These are phyloP conservation scores for Pyrus hybrid DNA, from an alignment of 331 rosid genomes.

Conservation along the genomic window DNA sequence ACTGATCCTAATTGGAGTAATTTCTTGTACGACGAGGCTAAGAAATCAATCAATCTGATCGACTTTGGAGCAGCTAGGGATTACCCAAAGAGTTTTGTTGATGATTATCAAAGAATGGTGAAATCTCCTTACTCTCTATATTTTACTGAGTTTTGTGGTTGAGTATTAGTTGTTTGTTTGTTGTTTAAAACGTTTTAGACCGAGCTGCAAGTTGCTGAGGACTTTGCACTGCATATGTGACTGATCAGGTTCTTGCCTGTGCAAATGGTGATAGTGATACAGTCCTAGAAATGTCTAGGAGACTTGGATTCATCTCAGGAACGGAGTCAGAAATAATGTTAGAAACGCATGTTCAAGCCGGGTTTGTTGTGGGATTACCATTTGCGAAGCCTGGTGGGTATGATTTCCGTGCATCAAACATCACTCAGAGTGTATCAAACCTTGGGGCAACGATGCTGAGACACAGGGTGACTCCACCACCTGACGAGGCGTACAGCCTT, in stretches of 20 bases:
- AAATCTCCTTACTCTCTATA: conserved; percentile 14
- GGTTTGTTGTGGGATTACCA: conserved; percentile 91
- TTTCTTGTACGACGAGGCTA: conserved; percentile 71
- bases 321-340: conserved; percentile 81
- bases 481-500: conserved; percentile 90
- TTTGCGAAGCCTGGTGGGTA: conserved; percentile 58
- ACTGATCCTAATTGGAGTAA: conserved; percentile 99
- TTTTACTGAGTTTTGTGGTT: not conserved
- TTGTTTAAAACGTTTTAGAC: not conserved
- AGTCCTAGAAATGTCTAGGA: conserved; percentile 80
- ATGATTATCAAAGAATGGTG: conserved; percentile 89
- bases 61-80: conserved; percentile 97
- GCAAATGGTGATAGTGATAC: conserved; percentile 59
- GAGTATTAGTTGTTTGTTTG: not conserved
- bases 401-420: conserved; percentile 58
- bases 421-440: conserved; percentile 69
- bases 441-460: conserved; percentile 89
- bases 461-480: conserved; percentile 96
- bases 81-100: conserved; percentile 73
- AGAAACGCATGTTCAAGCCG: conserved; percentile 96
- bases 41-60: conserved; percentile 65
- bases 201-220: not conserved
- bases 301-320: conserved; percentile 89
- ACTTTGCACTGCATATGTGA: conserved; percentile 1
- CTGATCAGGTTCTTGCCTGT: conserved; percentile 75